These are phyloP conservation scores for Aspergillus sp. DNA, from an alignment of 2,329 filamentous ascomycete species.

Conservation along the genomic window DNA sequence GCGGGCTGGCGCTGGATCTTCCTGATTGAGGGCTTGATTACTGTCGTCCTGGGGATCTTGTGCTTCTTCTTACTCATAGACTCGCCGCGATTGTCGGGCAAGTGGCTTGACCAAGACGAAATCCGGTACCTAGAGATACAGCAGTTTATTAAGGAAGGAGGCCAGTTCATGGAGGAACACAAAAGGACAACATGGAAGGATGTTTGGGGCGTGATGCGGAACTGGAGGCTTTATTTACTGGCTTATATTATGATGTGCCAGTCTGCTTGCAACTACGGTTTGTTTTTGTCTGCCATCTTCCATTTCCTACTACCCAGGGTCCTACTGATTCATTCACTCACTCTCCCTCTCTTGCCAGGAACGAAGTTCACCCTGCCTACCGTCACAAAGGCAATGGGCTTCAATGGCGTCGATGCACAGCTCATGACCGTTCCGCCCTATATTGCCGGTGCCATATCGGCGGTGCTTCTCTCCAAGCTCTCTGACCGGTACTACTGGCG, in stretches of 20 bases:
- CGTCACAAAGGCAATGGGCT: background rate
- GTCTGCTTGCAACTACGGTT: background rate
- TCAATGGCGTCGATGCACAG: background rate
- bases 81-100: background rate
- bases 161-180: too few relatives aligned
- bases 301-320: too few relatives aligned
- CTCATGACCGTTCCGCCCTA: background rate
- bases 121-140: background rate
- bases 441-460: background rate
- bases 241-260: background rate
- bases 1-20: too few relatives aligned
- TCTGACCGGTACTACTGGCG: too few relatives aligned
- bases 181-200: background rate
- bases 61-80: too few relatives aligned
- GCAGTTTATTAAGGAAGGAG: too few relatives aligned
- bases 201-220: background rate
- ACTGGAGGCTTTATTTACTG: background rate
- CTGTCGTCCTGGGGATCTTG: too few relatives aligned
- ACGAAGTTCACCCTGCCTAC: background rate
- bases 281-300: too few relatives aligned
- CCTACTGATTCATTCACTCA: too few relatives aligned
- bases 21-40: too few relatives aligned
- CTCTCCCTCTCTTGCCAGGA: too few relatives aligned
- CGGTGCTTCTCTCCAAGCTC: too few relatives aligned
- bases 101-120: background rate